Evolutionary conservation across 148 eudicot species (phyloP), one percentile per base, ranked within the genome.

Genomic region (Vaccinium macrocarpon): DNA sequence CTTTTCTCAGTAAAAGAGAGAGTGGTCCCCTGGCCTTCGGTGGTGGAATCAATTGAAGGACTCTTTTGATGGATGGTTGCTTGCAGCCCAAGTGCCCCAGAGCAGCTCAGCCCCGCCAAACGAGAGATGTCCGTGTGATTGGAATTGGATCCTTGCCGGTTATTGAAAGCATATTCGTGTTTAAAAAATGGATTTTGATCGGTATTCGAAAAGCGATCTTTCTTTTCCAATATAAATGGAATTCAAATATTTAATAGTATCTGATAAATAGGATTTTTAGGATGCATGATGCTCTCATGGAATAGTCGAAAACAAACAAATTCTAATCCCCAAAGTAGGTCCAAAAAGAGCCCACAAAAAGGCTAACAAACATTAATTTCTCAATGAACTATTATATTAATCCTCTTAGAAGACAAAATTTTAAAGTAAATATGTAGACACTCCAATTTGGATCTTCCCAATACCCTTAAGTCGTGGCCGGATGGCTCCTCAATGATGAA

Each of bases 41-140:
- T 27, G 73, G 73, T 66, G 73, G 42, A 29, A 13, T 68, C 73
- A 68, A 12, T 29, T 29, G 18, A 27, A 68, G 15, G 73, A 68
- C 73, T 68, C 73, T 68, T 68, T 68, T 14, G 73, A 68, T 68
- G 35, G 73, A 68, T 68, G 35, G 72, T 11, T 25, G 72, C 72
- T 25, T 25, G 72, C 16, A 11, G 72, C 38, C 35, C 6, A 66
- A 10, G 9, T 64, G 70, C 70, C 11, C 71, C 23, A 19, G 21
- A 8, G 2, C 27, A 42, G 6, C 46, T 5, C 42, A 38, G 5
- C 42, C 5, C 46, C 72, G 6, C 70, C 35, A 27, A 25, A 0
- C 14, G 38, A 68, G 18, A 55, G 57, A 55, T 55, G 57, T 55
- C 52, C 52, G 0, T 50, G 10, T 50, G 10, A 50, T 50, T 8